Evolutionary conservation across 2,329 filamentous ascomycete species (phyloP).

Genomic region (Pseudogymnoascus pannorum): DNA sequence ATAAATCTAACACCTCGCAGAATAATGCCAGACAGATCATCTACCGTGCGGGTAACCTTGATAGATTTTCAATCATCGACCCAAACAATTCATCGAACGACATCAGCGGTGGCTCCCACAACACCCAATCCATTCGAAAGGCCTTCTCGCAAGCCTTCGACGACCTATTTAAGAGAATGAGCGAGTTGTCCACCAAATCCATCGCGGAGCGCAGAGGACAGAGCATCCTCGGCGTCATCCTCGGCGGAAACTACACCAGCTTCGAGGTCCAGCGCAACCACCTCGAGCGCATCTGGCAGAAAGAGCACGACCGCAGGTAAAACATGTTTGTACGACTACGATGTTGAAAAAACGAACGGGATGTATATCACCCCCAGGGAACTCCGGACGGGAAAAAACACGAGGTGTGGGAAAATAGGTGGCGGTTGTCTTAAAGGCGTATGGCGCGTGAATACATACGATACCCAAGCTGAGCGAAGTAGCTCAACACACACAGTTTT

Average conservation of each 20-base stretch:
- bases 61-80: conserved; percentile 81
- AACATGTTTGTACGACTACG: background rate
- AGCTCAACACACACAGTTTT: conserved; percentile 6
- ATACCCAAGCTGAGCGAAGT: background rate
- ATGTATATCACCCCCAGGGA: background rate
- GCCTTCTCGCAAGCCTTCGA: conserved; percentile 61
- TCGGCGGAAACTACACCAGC: conserved; percentile 71
- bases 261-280: conserved; percentile 63
- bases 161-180: conserved; percentile 51
- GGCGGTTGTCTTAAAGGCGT: conserved; percentile 6
- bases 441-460: conserved; percentile 7
- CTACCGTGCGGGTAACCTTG: conserved; percentile 44
- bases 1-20: conserved; percentile 12
- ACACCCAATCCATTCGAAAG: conserved; percentile 59
- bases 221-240: conserved; percentile 59
- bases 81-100: conserved; percentile 82
- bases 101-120: conserved; percentile 77
- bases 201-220: conserved; percentile 23
- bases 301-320: conserved; percentile 7
- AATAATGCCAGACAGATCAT: conserved; percentile 29
- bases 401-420: background rate
- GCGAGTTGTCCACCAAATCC: conserved; percentile 34
- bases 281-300: conserved; percentile 17
- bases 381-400: background rate
- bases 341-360: background rate